Evolutionary conservation across 768 basidiomycete species (phyloP), one percentile per base, ranked within the genome.

Genomic region (Glaciozyma antarctica): DNA sequence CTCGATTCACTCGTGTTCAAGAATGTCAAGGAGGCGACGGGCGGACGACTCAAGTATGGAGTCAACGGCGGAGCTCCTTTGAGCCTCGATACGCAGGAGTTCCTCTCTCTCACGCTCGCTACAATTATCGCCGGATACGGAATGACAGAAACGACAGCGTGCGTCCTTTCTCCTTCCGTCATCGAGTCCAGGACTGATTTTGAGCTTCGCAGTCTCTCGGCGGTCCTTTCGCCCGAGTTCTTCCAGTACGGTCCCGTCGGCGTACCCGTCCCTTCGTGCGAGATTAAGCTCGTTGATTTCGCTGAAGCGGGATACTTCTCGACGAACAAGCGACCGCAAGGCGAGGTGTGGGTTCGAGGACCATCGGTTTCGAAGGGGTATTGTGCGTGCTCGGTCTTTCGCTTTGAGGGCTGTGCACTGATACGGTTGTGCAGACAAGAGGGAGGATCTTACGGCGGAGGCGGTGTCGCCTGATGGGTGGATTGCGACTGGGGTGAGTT

Each of bases 381-480:
- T 79, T 95, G 72, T 71, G 47, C 26, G 68, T 59, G 24, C 30
- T 45, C 38, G 22, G 7, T 13, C 26, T 12, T 41, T 9, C 13
- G 38, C 38, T 41, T 41, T 15, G 5, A 28, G 17, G 15, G 6
- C 47, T 48, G 3, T 21, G 47, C 2, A 12, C 47, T 48, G 47
- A 48, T 24, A 5, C 47, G 47, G 8, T 13, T 5, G 38, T 17
- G 13, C 58, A 69, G 67, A 62, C 80, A 94, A 93, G 78, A 86
- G 90, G 0, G 84, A 84, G 21, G 92, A 99, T 75, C 80, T 97
- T 58, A 93, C 95, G 75, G 78, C 81, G 26, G 94, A 97, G 77
- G 82, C 85, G 73, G 93, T 94, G 76, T 88, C 90, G 5, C 81
- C 83, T 66, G 92, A 94, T 71, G 93, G 92, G 6, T 98, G 90